phyloP scores from a whole-genome alignment of 176 grass and related monocot genomes.

The Zoysia japonica region DNA sequence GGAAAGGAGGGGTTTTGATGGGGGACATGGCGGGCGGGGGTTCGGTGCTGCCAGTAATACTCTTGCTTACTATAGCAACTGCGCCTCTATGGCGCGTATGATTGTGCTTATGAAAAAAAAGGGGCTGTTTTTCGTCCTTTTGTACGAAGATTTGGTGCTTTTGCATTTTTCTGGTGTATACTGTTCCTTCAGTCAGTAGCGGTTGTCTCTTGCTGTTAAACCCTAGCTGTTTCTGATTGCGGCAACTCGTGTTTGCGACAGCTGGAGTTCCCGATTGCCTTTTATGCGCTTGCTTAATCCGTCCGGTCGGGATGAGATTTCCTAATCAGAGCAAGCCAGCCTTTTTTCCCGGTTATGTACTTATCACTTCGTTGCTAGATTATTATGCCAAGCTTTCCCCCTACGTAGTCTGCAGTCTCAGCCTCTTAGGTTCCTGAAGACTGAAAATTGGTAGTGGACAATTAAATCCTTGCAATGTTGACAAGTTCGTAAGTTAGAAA shows the following conservation, averaged over 20 bases:
- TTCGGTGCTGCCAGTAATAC: neutral
- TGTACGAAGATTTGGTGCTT: slow-evolving; percentile 29
- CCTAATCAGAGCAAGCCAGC: neutral
- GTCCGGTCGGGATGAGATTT: neutral
- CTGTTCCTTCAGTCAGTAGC: slow-evolving; percentile 16
- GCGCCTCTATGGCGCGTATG: slow-evolving; percentile 2
- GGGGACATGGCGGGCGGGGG: neutral
- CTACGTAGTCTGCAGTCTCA: neutral
- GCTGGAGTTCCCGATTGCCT: neutral
- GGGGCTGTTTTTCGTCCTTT: slow-evolving; percentile 32
- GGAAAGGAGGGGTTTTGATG: slow-evolving; percentile 3
- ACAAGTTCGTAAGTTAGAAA: neutral
- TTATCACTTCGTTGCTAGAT: slow-evolving; percentile 12
- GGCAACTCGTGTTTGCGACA: slow-evolving; percentile 10
- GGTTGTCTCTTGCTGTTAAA: slow-evolving; percentile 32
- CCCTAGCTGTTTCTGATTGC: slow-evolving; percentile 21
- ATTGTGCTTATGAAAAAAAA: slow-evolving; percentile 15
- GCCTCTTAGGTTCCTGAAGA: neutral
- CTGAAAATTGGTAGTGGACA: slow-evolving; percentile 8
- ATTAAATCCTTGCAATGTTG: neutral
- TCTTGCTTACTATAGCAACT: neutral
- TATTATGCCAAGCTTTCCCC: neutral
- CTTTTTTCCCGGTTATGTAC: neutral
- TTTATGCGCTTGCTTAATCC: neutral
- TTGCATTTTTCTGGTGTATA: slow-evolving; percentile 31